Conservation (phyloP, 75 land plant species). For the Cunninghamia lanceolata region DNA sequence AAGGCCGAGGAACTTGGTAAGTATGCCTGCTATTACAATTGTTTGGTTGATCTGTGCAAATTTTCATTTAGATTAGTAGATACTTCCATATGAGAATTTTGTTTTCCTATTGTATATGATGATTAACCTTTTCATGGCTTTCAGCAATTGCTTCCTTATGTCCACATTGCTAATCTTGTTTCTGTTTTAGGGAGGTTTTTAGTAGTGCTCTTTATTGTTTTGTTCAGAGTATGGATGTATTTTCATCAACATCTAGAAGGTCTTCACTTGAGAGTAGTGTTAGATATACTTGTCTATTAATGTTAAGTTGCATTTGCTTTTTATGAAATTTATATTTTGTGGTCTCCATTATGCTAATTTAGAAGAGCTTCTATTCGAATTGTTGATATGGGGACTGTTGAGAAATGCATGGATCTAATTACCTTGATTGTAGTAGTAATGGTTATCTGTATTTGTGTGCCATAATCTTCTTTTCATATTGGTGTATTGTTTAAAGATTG, state of each 20-base stretch:
- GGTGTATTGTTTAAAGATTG: no score
- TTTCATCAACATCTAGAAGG: background rate
- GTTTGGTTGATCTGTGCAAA: background rate
- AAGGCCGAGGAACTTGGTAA: conserved; percentile 97
- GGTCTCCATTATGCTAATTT: no score
- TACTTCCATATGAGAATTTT: background rate
- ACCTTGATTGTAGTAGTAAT: no score
- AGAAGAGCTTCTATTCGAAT: no score
- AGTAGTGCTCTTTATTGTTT: background rate
- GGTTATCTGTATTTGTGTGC: no score
- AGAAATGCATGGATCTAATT: no score
- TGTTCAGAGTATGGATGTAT: background rate
- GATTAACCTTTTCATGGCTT: background rate
- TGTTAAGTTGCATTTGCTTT: no score
- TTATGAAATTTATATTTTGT: no score
- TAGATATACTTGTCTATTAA: background rate
- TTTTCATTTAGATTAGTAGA: background rate
- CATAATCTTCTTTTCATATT: no score
- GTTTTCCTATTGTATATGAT: background rate
- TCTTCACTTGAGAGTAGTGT: background rate
- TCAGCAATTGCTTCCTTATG: background rate
- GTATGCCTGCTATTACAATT: conserved; percentile 1
- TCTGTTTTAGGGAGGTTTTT: background rate
- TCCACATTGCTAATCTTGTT: background rate
- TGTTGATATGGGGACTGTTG: no score